Conservation (phyloP, 805 yeast genomes). For the Zygosaccharomyces lentus region DNA sequence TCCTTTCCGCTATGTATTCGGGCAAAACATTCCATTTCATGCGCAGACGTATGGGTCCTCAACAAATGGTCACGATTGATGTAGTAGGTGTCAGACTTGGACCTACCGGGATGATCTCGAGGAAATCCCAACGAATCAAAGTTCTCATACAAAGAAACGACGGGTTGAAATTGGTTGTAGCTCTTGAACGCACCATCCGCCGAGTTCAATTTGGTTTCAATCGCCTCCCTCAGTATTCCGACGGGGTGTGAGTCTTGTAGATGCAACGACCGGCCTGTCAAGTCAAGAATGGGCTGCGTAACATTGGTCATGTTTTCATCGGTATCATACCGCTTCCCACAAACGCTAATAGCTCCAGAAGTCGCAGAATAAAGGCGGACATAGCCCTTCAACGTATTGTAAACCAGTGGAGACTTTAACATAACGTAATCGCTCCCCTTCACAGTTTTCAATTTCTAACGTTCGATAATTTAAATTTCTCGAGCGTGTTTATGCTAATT, state of each 20-base stretch:
- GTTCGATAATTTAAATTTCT: neutral
- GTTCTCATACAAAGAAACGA: conserved; percentile 75
- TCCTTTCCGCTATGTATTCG: conserved; percentile 42
- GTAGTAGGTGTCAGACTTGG: conserved; percentile 90
- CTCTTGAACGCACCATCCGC: conserved; percentile 60
- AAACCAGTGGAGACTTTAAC: neutral
- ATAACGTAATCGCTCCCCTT: neutral
- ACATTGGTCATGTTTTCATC: conserved; percentile 80
- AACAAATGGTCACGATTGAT: conserved; percentile 66
- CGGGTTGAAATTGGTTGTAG: conserved; percentile 77
- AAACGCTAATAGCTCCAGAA: conserved; percentile 28
- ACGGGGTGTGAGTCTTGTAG: conserved; percentile 77
- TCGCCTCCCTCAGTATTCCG: conserved; percentile 72
- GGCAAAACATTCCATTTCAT: conserved; percentile 81
- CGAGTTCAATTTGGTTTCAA: conserved; percentile 61
- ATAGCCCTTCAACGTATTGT: conserved; percentile 1
- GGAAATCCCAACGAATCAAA: conserved; percentile 94
- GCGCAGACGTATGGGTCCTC: conserved; percentile 96
- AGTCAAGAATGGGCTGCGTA: conserved; percentile 62
- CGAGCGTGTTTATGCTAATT: neutral
- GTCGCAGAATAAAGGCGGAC: neutral
- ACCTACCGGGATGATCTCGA: conserved; percentile 85
- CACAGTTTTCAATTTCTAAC: neutral
- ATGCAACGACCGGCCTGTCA: conserved; percentile 73
- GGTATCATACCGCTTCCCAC: conserved; percentile 49